Conservation (phyloP, 2,329 filamentous ascomycete genomes). For the Arthroderma sp. region DNA sequence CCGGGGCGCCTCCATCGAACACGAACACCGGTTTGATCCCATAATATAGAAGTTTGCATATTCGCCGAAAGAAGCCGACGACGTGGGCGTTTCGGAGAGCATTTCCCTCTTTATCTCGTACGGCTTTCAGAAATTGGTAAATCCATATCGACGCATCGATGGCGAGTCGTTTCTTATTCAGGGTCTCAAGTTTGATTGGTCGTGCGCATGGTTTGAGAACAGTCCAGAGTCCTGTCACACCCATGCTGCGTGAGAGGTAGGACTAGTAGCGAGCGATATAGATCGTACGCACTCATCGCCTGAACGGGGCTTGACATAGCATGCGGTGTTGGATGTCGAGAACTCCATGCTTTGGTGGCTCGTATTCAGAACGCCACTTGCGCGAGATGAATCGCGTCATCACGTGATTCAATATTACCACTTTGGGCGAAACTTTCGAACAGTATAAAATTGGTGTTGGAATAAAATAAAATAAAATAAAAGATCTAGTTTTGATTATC, state of each 20-base stretch:
- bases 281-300: too few species aligned
- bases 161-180: constrained; percentile 90
- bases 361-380: background rate
- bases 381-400: background rate
- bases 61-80: constrained; percentile 93
- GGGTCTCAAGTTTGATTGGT: constrained; percentile 87
- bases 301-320: too few species aligned
- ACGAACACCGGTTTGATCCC: constrained; percentile 96
- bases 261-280: background rate
- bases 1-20: constrained; percentile 88
- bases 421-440: background rate
- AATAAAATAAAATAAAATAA: background rate
- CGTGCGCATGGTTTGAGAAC: constrained; percentile 90
- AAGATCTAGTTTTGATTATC: background rate
- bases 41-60: constrained; percentile 94
- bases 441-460: too few species aligned
- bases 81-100: constrained; percentile 91
- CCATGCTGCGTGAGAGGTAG: constrained; percentile 45
- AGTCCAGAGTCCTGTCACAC: constrained; percentile 95
- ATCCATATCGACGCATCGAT: constrained; percentile 99
- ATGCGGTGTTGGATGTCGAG: background rate
- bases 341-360: background rate
- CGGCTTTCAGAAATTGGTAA: constrained; percentile 97
- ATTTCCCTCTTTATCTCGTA: constrained; percentile 96
- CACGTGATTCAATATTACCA: background rate